Conservation (phyloP, 75 land plant genomes). For the Selaginella tamariscina region DNA sequence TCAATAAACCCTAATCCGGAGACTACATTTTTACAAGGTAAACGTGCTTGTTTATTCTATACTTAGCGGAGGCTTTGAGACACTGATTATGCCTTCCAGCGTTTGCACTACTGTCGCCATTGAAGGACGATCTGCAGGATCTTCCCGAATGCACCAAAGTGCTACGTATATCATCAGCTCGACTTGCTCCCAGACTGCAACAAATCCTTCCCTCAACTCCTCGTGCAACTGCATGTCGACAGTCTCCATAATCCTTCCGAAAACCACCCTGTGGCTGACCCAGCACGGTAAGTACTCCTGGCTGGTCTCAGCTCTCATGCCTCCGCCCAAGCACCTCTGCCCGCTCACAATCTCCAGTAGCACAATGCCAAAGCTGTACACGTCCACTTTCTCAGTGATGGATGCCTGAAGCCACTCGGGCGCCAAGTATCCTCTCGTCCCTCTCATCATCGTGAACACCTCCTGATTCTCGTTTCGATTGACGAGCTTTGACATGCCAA, state of each 20-base stretch:
- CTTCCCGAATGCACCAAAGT: not conserved
- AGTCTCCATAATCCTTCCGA: not conserved
- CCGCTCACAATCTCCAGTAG: not conserved
- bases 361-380: not conserved
- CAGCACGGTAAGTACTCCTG: not conserved
- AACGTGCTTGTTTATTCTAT: too few relatives aligned
- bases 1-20: too few relatives aligned
- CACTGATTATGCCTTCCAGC: not conserved
- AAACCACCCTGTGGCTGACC: not conserved
- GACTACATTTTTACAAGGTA: too few relatives aligned
- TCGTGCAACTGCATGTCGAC: not conserved
- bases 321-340: not conserved
- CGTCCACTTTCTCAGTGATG: not conserved
- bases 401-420: not conserved
- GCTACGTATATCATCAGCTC: not conserved
- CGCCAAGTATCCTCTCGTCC: not conserved
- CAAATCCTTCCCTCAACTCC: not conserved
- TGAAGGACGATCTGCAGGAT: not conserved
- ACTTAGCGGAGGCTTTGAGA: constrained; percentile 3
- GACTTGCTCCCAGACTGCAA: not conserved
- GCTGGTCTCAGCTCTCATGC: not conserved
- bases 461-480: not conserved
- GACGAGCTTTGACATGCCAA: not conserved
- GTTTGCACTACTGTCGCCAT: not conserved
- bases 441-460: not conserved